Evolutionary conservation across 1,284 basidiomycete species (phyloP).

Genomic region (Inonotus hispidus): DNA sequence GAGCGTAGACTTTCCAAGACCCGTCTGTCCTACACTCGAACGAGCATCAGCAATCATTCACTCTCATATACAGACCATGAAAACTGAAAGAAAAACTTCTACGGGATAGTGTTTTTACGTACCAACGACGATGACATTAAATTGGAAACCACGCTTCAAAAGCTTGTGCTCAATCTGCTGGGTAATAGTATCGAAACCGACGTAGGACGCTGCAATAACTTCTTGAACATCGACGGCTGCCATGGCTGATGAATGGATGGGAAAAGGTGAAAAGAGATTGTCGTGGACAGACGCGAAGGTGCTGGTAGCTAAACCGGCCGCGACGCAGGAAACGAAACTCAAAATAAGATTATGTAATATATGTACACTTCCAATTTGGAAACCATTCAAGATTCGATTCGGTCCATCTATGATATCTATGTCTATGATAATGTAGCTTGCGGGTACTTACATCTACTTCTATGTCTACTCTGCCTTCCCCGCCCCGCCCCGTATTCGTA

Average conservation of each 20-base stretch:
- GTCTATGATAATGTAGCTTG: not conserved
- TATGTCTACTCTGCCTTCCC: not conserved
- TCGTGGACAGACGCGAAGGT: slow-evolving; percentile 6
- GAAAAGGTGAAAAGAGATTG: not conserved
- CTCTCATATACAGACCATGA: not conserved
- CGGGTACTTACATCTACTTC: not conserved
- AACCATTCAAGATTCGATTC: not conserved
- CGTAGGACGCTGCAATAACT: slow-evolving; percentile 83
- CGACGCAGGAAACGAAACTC: slow-evolving; percentile 8
- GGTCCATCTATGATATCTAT: not conserved
- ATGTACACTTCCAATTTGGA: not conserved
- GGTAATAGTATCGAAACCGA: slow-evolving; percentile 95
- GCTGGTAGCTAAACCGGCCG: slow-evolving; percentile 3
- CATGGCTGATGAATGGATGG: slow-evolving; percentile 29
- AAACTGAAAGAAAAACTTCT: slow-evolving; percentile 3
- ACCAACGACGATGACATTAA: slow-evolving; percentile 97
- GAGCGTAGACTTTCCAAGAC: slow-evolving; percentile 96
- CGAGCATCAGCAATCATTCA: not conserved
- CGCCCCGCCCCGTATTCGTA: slow-evolving; percentile 29
- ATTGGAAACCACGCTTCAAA: slow-evolving; percentile 97
- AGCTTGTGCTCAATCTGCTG: slow-evolving; percentile 99
- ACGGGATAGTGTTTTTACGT: slow-evolving; percentile 36
- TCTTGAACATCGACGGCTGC: slow-evolving; percentile 52
- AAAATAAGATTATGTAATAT: slow-evolving; percentile 8
- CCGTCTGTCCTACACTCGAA: slow-evolving; percentile 76